phyloP scores from a whole-genome alignment of 495 filamentous ascomycete genomes.

The Podospora tetraspora region DNA sequence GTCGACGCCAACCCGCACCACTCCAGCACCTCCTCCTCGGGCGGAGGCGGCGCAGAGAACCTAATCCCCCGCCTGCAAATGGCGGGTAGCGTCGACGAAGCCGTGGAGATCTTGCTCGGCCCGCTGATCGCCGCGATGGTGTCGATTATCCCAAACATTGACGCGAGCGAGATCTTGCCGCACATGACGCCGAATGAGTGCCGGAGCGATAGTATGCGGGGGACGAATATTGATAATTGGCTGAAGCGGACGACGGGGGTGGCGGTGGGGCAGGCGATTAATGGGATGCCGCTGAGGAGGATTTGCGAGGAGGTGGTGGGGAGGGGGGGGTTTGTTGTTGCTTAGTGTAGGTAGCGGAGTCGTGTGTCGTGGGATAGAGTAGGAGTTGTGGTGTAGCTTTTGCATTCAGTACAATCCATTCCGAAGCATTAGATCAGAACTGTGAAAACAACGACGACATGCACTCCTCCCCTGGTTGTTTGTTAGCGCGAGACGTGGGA shows the following conservation, averaged over 20 bases:
- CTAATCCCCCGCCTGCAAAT: conserved; percentile 15
- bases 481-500: no score
- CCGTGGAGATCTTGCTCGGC: conserved; percentile 15
- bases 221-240: conserved; percentile 18
- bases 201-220: conserved; percentile 12
- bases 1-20: not conserved
- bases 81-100: conserved; percentile 15
- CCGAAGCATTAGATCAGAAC: no score
- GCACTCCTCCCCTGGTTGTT: no score
- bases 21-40: not conserved
- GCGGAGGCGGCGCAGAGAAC: conserved; percentile 1
- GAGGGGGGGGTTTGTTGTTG: conserved; percentile 10
- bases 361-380: no score
- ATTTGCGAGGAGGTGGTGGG: conserved; percentile 18
- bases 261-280: conserved; percentile 14
- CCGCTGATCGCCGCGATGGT: conserved; percentile 24
- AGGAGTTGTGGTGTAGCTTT: no score
- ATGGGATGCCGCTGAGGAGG: conserved; percentile 14
- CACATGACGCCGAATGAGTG: conserved; percentile 19
- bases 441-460: no score
- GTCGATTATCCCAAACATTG: conserved; percentile 27
- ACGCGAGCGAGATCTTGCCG: conserved; percentile 18
- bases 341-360: no score
- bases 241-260: conserved; percentile 18
- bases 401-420: no score